phyloP scores from a whole-genome alignment of 176 grass and related monocot genomes.

The Tillandsia leiboldiana region DNA sequence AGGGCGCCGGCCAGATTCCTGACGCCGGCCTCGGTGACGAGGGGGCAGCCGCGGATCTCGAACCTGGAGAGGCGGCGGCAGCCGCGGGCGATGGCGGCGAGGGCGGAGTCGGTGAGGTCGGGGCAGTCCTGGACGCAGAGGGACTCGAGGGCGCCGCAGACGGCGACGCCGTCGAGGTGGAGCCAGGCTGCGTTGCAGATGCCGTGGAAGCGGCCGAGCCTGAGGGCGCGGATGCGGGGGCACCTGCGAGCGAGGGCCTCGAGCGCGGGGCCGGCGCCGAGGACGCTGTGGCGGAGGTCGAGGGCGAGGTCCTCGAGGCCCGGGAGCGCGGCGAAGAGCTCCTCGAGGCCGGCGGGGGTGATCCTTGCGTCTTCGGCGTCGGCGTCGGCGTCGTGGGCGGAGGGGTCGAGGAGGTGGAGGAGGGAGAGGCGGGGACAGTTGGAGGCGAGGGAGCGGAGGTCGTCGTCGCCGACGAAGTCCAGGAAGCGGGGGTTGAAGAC shows the following conservation, averaged over 20 bases:
- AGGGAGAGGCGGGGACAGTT: constrained; percentile 45
- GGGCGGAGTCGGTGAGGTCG: constrained; percentile 67
- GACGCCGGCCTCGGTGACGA: constrained; percentile 52
- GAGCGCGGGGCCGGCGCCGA: constrained; percentile 44
- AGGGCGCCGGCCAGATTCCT: constrained; percentile 28
- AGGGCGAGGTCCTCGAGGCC: constrained; percentile 55
- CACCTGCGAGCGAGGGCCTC: constrained; percentile 51
- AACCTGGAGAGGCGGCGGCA: constrained; percentile 56
- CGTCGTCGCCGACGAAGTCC: constrained; percentile 57
- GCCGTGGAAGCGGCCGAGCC: constrained; percentile 69
- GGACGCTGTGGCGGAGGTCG: constrained; percentile 68
- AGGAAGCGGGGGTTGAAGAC: constrained; percentile 66
- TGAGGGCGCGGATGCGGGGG: constrained; percentile 46
- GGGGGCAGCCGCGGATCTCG: constrained; percentile 49
- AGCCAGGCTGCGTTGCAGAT: constrained; percentile 60
- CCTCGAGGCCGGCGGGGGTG: constrained; percentile 42
- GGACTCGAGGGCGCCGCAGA: constrained; percentile 63
- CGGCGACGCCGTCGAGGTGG: constrained; percentile 75
- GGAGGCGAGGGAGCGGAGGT: constrained; percentile 40
- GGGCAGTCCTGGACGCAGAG: constrained; percentile 61
- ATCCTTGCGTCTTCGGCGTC: constrained; percentile 44
- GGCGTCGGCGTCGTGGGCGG: constrained; percentile 25
- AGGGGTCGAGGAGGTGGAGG: constrained; percentile 66
- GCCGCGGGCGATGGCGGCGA: constrained; percentile 56
- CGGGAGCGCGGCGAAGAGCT: constrained; percentile 56